Evolutionary conservation across 1,139 yeast genomes (phyloP), one percentile per base, ranked within the genome.

Genomic region (Nakaseomyces nivariensis): DNA sequence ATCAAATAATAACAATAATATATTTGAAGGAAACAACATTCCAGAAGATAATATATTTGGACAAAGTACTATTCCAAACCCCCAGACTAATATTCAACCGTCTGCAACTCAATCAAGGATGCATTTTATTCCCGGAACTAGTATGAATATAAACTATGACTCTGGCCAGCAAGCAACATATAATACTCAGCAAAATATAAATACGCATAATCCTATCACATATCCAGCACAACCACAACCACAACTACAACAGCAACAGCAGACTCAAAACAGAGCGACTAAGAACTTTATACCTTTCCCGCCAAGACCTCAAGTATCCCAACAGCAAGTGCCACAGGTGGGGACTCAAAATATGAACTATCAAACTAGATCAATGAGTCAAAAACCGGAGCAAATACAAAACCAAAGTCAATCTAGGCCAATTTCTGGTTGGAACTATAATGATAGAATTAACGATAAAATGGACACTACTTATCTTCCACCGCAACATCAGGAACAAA

Each of bases 171-270:
- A 42, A 38, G 37, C 43, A 54, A 32, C 48, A 46, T 31, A 13
- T 50, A 45, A 5, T 22, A 10, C 8, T 36, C 50, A 8, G 13
- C 40, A 45, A 41, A 34, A 33, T 33, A 33, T 46, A 40, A 36
- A 40, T 31, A n/a, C 44, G 13, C 24, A 38, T 11, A 10, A 24
- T 9, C 31, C 29, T 11, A 38, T 38, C 5, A 9, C 49, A 25
- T 37, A 43, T 7, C 45, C 37, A 13, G 47, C 47, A 24, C 49
- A 48, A 31, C 36, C 51, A 57, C 57, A 10, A 44, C 50, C 41
- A 22, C 49, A 43, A 26, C 55, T 50, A 11, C 56, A 49, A 37
- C 48, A 45, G 27, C 51, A 49, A 36, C 46, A 27, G 31, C 48
- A 42, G 8, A 11, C 13, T 4, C 29, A 24, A 10, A 25, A 38